Conservation (phyloP, 805 yeast genomes). For the Diddensiella caesifluorescens region DNA sequence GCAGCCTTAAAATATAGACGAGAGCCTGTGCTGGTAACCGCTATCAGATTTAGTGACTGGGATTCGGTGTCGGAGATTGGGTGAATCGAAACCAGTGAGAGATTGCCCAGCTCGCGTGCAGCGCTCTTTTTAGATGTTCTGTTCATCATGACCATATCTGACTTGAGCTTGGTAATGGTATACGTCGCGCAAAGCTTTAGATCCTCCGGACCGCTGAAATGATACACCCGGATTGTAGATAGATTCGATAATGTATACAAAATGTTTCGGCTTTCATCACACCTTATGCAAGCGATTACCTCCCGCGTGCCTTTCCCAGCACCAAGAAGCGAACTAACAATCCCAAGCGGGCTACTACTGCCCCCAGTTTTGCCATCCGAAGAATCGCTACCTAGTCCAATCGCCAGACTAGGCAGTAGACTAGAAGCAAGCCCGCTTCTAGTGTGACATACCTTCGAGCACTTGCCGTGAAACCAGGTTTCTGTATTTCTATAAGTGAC, state of each 20-base stretch:
- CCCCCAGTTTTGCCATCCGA: too few species aligned
- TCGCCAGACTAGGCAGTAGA: conserved; percentile 16
- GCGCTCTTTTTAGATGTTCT: neutral
- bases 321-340: too few species aligned
- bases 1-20: conserved; percentile 61
- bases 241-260: conserved; percentile 77
- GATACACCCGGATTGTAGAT: conserved; percentile 77
- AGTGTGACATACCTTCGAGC: conserved; percentile 79
- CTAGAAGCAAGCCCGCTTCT: conserved; percentile 47
- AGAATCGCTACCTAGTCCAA: neutral
- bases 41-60: conserved; percentile 63
- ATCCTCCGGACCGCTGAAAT: conserved; percentile 35
- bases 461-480: conserved; percentile 80
- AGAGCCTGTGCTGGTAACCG: conserved; percentile 78
- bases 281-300: conserved; percentile 52
- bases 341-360: too few species aligned
- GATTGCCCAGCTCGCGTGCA: conserved; percentile 18
- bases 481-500: conserved; percentile 75
- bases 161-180: conserved; percentile 7
- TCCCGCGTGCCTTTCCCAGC: conserved; percentile 53
- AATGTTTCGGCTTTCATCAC: conserved; percentile 73
- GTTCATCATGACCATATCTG: conserved; percentile 3
- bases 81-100: conserved; percentile 49
- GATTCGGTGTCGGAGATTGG: conserved; percentile 62
- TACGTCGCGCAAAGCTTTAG: conserved; percentile 24